These are phyloP conservation scores for Pichia sp. DNA, from an alignment of 1,139 yeast genomes.

Conservation along the genomic window DNA sequence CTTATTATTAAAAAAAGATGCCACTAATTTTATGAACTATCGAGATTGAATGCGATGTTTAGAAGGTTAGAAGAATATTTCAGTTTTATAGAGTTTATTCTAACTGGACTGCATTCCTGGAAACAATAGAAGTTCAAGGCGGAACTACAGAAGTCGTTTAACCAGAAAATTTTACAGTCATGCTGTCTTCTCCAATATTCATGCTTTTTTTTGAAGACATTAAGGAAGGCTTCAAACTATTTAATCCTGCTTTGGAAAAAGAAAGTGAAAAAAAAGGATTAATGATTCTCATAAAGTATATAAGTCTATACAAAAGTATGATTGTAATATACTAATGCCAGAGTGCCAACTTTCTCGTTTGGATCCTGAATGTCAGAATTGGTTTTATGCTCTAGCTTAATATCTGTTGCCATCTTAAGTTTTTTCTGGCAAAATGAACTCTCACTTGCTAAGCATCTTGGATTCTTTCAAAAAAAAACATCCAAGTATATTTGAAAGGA, in stretches of 20 bases:
- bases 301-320: too few relatives aligned
- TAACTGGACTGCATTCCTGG: background rate
- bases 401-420: too few relatives aligned
- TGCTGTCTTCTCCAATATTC: conserved; percentile 1
- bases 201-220: conserved; percentile 1
- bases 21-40: background rate
- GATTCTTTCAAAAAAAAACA: too few relatives aligned
- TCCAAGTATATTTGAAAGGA: too few relatives aligned
- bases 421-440: too few relatives aligned
- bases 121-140: background rate
- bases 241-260: conserved; percentile 4
- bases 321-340: too few relatives aligned
- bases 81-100: background rate
- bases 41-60: background rate
- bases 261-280: conserved; percentile 1
- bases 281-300: background rate
- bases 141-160: conserved; percentile 4
- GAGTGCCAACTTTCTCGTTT: too few relatives aligned
- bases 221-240: background rate
- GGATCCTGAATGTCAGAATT: too few relatives aligned
- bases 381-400: too few relatives aligned
- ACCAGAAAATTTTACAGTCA: background rate
- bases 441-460: too few relatives aligned
- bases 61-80: background rate
- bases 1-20: background rate